Base-by-base conservation (phyloP, 1,284 basidiomycete genomes). In the Ceratobasidium papillatum region DNA sequence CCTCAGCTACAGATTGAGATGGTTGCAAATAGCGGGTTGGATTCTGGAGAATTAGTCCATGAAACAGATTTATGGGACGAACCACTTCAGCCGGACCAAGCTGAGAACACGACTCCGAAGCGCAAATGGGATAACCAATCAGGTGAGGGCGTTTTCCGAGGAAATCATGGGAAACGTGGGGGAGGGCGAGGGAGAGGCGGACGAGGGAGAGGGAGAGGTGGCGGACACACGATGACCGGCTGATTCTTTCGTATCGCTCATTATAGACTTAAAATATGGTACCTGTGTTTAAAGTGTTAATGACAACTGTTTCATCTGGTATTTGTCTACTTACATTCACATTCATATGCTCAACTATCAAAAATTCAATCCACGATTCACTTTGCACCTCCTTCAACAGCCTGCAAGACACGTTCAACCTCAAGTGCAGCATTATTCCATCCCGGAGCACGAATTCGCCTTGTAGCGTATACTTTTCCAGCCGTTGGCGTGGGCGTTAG, bases 341-440 rank as follows among this genome's bases (percentile, higher is more conserved):
- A 27, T 66, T 66, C 36, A 54, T 19, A 54, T 54, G 47, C n/a
- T 2, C 14, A 49, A 49, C 54, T 61, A 72, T 22, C 41, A 49
- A 62, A 19, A 25, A 19, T 34, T 32, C 22, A 64, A 64, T 12
- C 41, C 3, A 8, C 7, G 12, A 30, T 17, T 61, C 27, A 61
- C n/a, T 72, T 45, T 11, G 30, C 30, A 4, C 30, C 68, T 19
- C 54, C n/a, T 32, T 72, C 68, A 17, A 61, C 68, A 17, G 56
- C 56, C 22, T 32, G 56, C 68, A 61, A 36, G 19, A 61, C 58
- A 22, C 56, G 68, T 32, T 72, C 68, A 41, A 72, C 68, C 45
- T 72, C 68, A 12, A 72, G 56, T 19, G 68, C 68, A 30, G 68
- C 68, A 36, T 22, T 56, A 25, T 59, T 61, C 68, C 68, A 72